Base-by-base conservation (phyloP, 169 alveolate genomes). In the Eimeria zaria region DNA sequence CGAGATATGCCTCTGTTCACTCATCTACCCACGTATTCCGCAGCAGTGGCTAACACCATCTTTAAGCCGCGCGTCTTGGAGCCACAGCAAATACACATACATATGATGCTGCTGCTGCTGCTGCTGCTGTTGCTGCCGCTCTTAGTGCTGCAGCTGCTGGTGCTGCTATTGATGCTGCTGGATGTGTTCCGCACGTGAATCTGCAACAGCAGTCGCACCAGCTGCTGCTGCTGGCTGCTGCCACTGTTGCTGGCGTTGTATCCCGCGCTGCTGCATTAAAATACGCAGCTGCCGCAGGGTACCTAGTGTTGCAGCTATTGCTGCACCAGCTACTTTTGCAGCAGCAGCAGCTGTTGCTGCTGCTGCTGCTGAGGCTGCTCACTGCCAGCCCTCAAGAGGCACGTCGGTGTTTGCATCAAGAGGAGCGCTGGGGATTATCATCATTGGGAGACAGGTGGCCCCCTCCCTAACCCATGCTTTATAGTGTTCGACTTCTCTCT, bases 351-450 rank as follows among this genome's bases (percentile, higher is more conserved):
- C 85, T 22, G 85, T 60, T 18, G 85, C 30, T 41, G 85, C 36
- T 41, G 85, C 85, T 41, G 62, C 85, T 74, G n/a, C 80, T 36
- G 85, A 41, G 69, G 73, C 76, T 51, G 16, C 39, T 96, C 97
- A 74, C 80, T 69, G 85, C 96, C 96, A 95, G 71, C 73, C 58
- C 62, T 96, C 97, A 1, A 96, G 89, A 64, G 97, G 97, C 41
- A 96, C 97, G n/a, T 96, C 97, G 44, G 88, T 91, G 73, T 92
- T 92, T 5, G 84, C 58, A 71, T 96, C 97, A n/a, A 96, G 96
- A 30, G 97, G 97, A 30, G 97, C 62, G 41, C 97, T 84, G 64
- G 97, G 97, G 51, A 96, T 96, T 46, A 91, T 73, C 96, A 96
- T 88, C 74, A 93, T 51, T 24, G 97, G 97, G 14, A 96, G 94